Percentiles rank a stretch among this genome's conserved stretches.
These are phyloP conservation scores for Ammopiptanthus mongolicus DNA, from an alignment of 306 rosid species.

Conservation along the genomic window DNA sequence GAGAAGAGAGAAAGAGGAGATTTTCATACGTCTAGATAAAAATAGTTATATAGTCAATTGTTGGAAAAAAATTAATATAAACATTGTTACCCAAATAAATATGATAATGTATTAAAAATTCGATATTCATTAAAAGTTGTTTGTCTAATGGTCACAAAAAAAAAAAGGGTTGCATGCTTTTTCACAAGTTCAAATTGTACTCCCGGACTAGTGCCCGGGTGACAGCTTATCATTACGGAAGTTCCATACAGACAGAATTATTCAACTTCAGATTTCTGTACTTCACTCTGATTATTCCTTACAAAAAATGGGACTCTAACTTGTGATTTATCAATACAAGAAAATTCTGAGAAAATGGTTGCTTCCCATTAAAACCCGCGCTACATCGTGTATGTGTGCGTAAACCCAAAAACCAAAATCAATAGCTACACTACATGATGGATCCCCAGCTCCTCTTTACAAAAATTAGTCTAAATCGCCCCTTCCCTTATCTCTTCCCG, in stretches of 20 bases:
- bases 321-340: slow-evolving; percentile 31
- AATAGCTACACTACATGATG: slow-evolving; percentile 25
- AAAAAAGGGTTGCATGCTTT: not conserved
- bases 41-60: too few species aligned
- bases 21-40: too few species aligned
- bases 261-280: slow-evolving; percentile 25
- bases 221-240: not conserved
- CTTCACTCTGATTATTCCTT: slow-evolving; percentile 27
- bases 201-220: not conserved
- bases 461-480: slow-evolving; percentile 38
- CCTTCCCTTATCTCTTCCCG: slow-evolving; percentile 22
- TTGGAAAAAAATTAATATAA: too few species aligned
- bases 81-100: too few species aligned
- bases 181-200: not conserved
- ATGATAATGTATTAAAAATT: too few species aligned
- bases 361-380: slow-evolving; percentile 35
- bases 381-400: slow-evolving; percentile 21
- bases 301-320: slow-evolving; percentile 33
- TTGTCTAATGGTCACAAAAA: not conserved
- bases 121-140: too few species aligned
- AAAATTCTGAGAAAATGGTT: slow-evolving; percentile 28
- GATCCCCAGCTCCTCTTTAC: slow-evolving; percentile 66
- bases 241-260: not conserved
- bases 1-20: too few species aligned
- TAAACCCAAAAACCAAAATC: slow-evolving; percentile 29